phyloP scores from a whole-genome alignment of 2,329 filamentous ascomycete species.

The Fusarium heterosporum region DNA sequence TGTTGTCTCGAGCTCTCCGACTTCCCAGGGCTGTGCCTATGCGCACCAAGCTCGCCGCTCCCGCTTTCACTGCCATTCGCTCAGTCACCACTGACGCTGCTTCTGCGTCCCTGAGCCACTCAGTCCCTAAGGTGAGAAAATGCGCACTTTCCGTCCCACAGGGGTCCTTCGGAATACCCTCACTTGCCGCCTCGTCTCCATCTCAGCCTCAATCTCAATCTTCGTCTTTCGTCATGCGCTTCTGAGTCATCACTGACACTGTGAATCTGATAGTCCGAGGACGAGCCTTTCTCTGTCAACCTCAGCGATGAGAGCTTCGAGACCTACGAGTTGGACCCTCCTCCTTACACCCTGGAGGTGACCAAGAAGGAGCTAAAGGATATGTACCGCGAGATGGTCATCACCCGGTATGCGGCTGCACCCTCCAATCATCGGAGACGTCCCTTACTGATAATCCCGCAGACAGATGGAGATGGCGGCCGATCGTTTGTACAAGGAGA shows the following conservation, averaged over 20 bases:
- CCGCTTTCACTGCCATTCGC: slow-evolving; percentile 68
- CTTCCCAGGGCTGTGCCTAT: slow-evolving; percentile 70
- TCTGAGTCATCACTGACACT: slow-evolving; percentile 32
- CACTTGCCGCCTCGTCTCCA: neutral
- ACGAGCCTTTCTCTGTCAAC: slow-evolving; percentile 90
- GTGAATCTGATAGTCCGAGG: slow-evolving; percentile 76
- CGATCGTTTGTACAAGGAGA: slow-evolving; percentile 99
- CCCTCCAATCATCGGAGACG: neutral
- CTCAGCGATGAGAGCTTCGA: slow-evolving; percentile 99
- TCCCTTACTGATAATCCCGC: slow-evolving; percentile 50
- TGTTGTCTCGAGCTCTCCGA: slow-evolving; percentile 79
- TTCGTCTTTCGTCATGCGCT: neutral
- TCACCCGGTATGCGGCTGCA: slow-evolving; percentile 76
- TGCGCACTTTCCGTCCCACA: slow-evolving; percentile 40
- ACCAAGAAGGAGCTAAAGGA: slow-evolving; percentile 99
- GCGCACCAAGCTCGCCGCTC: slow-evolving; percentile 60
- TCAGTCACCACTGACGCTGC: slow-evolving; percentile 96
- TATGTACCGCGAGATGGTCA: slow-evolving; percentile 99
- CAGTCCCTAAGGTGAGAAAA: slow-evolving; percentile 63
- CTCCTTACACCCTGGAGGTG: slow-evolving; percentile 88
- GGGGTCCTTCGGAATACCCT: slow-evolving; percentile 12
- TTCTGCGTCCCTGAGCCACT: slow-evolving; percentile 87
- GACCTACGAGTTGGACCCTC: slow-evolving; percentile 98
- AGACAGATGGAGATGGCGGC: slow-evolving; percentile 99
- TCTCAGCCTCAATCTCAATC: neutral